These are phyloP conservation scores for Notholithocarpus densiflorus DNA, from an alignment of 306 rosid species.

Conservation along the genomic window DNA sequence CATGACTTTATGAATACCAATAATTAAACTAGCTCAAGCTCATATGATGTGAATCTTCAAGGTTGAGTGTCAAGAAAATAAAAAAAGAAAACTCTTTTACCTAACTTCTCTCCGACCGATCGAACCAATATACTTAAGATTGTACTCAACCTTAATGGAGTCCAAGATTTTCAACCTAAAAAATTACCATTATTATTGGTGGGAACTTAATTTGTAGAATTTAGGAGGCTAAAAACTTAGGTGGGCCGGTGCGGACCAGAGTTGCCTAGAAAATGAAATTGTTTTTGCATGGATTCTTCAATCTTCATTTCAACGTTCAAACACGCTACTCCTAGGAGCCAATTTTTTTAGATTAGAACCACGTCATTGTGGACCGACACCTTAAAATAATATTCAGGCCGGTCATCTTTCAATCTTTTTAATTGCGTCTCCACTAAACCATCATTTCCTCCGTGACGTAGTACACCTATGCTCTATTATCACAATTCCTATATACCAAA, in stretches of 20 bases:
- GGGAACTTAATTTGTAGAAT: neutral
- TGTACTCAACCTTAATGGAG: too few relatives aligned
- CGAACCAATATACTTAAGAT: neutral
- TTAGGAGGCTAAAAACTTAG: neutral
- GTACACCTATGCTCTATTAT: too few relatives aligned
- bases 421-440: neutral
- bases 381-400: neutral
- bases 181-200: neutral
- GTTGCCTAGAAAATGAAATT: neutral
- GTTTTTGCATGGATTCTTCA: neutral
- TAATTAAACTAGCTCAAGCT: neutral
- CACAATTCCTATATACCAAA: too few relatives aligned
- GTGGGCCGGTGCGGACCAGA: neutral
- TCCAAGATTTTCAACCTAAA: too few relatives aligned
- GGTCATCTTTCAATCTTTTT: neutral
- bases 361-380: neutral
- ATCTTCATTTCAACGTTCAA: neutral
- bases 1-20: neutral
- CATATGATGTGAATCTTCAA: neutral
- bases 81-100: neutral
- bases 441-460: neutral
- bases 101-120: neutral
- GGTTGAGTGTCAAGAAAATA: neutral
- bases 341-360: neutral
- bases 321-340: neutral